Conservation (phyloP, 208 protist species). For the Wallacemonas sp. region DNA sequence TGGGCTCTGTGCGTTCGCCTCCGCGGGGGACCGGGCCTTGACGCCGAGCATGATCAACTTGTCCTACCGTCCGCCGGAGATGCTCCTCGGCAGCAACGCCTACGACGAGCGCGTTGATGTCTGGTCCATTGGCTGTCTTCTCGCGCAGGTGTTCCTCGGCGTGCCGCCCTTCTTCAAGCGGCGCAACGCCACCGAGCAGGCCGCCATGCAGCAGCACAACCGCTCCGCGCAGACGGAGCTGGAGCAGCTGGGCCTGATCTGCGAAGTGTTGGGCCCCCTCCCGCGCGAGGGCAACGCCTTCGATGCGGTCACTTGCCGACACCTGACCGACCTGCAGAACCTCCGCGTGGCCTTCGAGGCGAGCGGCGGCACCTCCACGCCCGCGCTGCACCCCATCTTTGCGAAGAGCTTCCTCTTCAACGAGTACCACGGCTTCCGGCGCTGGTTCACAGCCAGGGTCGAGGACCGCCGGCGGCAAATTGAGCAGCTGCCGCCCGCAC, state of each 20-base stretch:
- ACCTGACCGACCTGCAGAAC: constrained; percentile 45
- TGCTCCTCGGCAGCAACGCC: constrained; percentile 84
- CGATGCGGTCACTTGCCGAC: constrained; percentile 38
- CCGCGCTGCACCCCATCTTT: constrained; percentile 56
- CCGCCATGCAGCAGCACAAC: constrained; percentile 25
- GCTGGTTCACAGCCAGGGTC: constrained; percentile 56
- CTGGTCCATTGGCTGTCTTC: constrained; percentile 94
- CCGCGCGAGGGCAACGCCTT: constrained; percentile 14
- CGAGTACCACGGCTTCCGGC: constrained; percentile 63
- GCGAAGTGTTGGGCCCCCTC: constrained; percentile 73
- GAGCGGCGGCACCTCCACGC: constrained; percentile 13
- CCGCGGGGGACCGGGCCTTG: constrained; percentile 36
- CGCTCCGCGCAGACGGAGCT: constrained; percentile 57
- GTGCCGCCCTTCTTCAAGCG: constrained; percentile 78
- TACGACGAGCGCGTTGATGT: constrained; percentile 94
- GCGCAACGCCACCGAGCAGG: constrained; percentile 7
- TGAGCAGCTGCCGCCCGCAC: background rate
- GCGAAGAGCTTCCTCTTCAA: constrained; percentile 59
- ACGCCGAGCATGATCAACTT: constrained; percentile 95
- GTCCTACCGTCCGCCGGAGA: constrained; percentile 95
- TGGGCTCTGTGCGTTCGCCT: constrained; percentile 76
- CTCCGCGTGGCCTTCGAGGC: constrained; percentile 24
- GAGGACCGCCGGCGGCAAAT: constrained; percentile 37
- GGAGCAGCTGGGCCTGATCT: constrained; percentile 74
- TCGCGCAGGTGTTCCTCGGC: constrained; percentile 95